A percentile compares a stretch with the other conserved stretches of the same genome.
Conservation (phyloP, 2,329 filamentous ascomycete genomes). For the Waltergamsia citrina region DNA sequence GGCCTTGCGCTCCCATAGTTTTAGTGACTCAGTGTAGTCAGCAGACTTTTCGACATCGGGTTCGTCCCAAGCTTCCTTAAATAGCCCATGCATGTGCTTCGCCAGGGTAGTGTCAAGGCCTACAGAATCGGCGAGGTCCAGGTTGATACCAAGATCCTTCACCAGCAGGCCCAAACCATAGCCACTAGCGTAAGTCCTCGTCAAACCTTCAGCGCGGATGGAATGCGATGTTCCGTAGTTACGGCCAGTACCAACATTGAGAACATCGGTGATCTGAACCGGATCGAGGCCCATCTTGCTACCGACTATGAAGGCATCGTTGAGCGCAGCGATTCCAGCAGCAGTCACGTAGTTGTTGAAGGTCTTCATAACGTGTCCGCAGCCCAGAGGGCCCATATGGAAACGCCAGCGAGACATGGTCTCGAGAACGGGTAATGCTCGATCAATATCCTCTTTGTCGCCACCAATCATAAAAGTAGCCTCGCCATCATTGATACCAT, state of each 20-base stretch:
- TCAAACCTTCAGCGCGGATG: conserved; percentile 2
- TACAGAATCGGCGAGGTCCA: conserved; percentile 1
- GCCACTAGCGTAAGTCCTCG: conserved; percentile 1
- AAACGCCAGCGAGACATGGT: conserved; percentile 4
- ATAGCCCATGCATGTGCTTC: conserved; percentile 1
- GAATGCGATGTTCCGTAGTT: conserved; percentile 2
- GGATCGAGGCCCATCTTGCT: conserved; percentile 1
- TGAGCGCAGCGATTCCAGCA: conserved; percentile 1
- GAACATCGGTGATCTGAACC: conserved; percentile 2
- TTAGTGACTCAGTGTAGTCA: conserved; percentile 1
- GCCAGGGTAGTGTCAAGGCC: not conserved
- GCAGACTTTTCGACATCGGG: conserved; percentile 1
- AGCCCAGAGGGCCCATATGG: conserved; percentile 1
- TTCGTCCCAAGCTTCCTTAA: conserved; percentile 1
- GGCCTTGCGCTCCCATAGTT: conserved; percentile 3
- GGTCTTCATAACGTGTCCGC: conserved; percentile 3
- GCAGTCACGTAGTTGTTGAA: conserved; percentile 4
- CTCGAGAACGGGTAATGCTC: not conserved
- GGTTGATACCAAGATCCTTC: conserved; percentile 1
- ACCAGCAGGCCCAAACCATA: conserved; percentile 1
- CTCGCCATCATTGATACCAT: conserved; percentile 2
- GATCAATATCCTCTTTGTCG: conserved; percentile 1
- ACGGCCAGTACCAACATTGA: conserved; percentile 2
- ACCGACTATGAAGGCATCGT: conserved; percentile 3
- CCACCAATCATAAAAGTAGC: conserved; percentile 2